Conservation (phyloP, 208 protist species). For the Tritrichomonas musculus region DNA sequence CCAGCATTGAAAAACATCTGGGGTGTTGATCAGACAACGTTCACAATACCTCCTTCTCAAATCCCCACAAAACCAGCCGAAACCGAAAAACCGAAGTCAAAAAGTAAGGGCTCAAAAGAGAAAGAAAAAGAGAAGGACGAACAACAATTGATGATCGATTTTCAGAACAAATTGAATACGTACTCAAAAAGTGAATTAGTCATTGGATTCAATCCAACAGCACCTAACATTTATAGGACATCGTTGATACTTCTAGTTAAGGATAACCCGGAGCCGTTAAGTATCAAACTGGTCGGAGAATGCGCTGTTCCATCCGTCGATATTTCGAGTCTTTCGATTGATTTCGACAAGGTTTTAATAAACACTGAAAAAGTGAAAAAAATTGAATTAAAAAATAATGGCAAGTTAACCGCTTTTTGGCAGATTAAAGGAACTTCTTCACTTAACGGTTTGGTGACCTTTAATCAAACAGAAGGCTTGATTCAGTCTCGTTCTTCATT, state of each 20-base stretch:
- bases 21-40: background rate
- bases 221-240: background rate
- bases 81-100: no score
- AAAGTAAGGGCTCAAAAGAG: no score
- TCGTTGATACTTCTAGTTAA: background rate
- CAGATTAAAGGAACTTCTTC: background rate
- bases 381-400: background rate
- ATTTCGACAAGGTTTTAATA: background rate
- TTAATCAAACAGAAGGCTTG: background rate
- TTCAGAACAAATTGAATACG: no score
- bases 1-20: background rate
- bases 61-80: no score
- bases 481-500: background rate
- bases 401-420: background rate
- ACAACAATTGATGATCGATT: no score
- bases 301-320: background rate
- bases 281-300: background rate
- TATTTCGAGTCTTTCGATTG: background rate
- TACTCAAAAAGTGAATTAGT: background rate
- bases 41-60: background rate
- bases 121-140: no score
- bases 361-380: background rate
- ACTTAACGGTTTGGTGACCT: background rate
- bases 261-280: conserved; percentile 1
- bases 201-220: background rate